Percentiles rank a stretch among this genome's conserved stretches.
Evolutionary conservation across 2,329 filamentous ascomycete genomes (phyloP).

Genomic region (Alternaria ethzedia): DNA sequence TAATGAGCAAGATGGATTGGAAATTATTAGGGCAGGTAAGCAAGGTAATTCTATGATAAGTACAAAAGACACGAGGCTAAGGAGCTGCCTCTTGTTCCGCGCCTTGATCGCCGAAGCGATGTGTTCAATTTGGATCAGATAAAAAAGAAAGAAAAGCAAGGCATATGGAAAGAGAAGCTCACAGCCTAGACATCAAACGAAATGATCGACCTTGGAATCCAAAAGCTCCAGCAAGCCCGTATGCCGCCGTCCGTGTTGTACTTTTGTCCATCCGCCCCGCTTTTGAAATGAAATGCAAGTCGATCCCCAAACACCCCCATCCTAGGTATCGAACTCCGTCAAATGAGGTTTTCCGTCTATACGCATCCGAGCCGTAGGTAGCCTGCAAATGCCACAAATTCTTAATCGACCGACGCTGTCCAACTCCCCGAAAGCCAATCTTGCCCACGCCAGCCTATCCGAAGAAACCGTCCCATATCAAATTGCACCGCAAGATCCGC

Average conservation of each 20-base stretch:
- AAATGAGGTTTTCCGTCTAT: slow-evolving; percentile 47
- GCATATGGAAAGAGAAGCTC: slow-evolving; percentile 11
- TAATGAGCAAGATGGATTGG: neutral
- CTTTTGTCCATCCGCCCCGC: slow-evolving; percentile 41
- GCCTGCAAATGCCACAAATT: slow-evolving; percentile 49
- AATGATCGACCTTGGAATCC: slow-evolving; percentile 23
- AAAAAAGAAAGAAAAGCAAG: slow-evolving; percentile 11
- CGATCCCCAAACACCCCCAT: slow-evolving; percentile 42
- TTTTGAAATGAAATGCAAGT: slow-evolving; percentile 34
- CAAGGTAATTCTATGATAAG: slow-evolving; percentile 8
- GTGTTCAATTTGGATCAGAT: slow-evolving; percentile 21
- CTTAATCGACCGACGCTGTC: slow-evolving; percentile 46
- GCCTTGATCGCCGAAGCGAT: slow-evolving; percentile 13
- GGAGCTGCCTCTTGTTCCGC: slow-evolving; percentile 6
- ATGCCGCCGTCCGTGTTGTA: slow-evolving; percentile 36
- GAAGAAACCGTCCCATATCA: slow-evolving; percentile 44
- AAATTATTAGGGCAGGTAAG: slow-evolving; percentile 6
- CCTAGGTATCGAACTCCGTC: slow-evolving; percentile 50
- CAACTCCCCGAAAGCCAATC: slow-evolving; percentile 46
- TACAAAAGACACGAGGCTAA: slow-evolving; percentile 14
- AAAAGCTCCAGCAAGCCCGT: slow-evolving; percentile 29
- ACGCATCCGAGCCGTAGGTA: slow-evolving; percentile 41
- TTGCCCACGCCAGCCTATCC: slow-evolving; percentile 45
- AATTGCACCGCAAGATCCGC: slow-evolving; percentile 44
- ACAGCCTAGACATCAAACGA: slow-evolving; percentile 14